phyloP scores from a whole-genome alignment of 176 grass and related monocot species.

The Aegilops sharonensis region DNA sequence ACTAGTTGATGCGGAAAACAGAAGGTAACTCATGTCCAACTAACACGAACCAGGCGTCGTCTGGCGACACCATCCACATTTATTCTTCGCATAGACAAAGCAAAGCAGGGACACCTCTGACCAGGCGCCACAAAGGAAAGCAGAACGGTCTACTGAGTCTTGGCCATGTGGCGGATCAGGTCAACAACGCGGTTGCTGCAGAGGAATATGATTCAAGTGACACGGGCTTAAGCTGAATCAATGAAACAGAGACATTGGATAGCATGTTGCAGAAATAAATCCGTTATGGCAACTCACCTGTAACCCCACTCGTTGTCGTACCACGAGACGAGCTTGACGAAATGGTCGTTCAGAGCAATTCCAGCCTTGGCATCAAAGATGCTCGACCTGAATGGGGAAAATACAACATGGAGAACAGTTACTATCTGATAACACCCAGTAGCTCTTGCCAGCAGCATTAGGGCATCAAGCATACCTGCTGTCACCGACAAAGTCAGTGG shows the following conservation, averaged over 20 bases:
- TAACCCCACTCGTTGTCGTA: slow-evolving; percentile 94
- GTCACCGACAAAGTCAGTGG: slow-evolving; percentile 70
- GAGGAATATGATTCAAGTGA: not conserved
- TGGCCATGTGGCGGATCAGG: slow-evolving; percentile 78
- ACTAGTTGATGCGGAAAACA: slow-evolving; percentile 11
- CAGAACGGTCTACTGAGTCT: slow-evolving; percentile 28
- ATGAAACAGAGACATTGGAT: not conserved
- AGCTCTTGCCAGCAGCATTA: not conserved
- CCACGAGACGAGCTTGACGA: slow-evolving; percentile 74
- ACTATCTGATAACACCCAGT: not conserved
- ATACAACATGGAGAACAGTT: not conserved
- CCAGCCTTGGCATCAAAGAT: slow-evolving; percentile 91
- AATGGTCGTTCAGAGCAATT: slow-evolving; percentile 72
- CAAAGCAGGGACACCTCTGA: not conserved
- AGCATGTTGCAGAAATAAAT: no score
- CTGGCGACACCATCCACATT: slow-evolving; percentile 34
- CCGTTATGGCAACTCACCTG: slow-evolving; percentile 24
- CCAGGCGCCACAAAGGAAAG: not conserved
- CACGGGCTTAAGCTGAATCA: not conserved
- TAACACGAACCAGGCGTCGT: slow-evolving; percentile 11
- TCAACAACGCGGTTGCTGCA: slow-evolving; percentile 71
- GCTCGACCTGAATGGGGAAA: slow-evolving; percentile 53
- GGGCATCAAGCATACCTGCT: slow-evolving; percentile 40
- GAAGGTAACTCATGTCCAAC: slow-evolving; percentile 27
- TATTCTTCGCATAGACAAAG: slow-evolving; percentile 60